A percentile compares a stretch with the other conserved stretches of the same genome.
Conservation (phyloP, 192 early-diverging fungal genomes). For the Backusella luteola region DNA sequence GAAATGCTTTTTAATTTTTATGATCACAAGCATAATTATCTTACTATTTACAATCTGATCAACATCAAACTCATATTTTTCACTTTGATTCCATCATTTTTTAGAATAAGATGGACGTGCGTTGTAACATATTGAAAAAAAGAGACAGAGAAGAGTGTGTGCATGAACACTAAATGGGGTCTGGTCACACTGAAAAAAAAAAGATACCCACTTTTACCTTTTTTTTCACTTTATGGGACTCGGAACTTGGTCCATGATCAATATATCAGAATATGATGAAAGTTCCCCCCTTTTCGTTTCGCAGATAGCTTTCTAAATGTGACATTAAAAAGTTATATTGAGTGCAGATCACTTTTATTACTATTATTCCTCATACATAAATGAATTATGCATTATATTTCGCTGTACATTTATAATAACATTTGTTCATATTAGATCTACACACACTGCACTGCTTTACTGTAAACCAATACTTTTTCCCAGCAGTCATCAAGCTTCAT, state of each 20-base stretch:
- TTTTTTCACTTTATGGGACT: conserved; percentile 5
- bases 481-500: conserved; percentile 1
- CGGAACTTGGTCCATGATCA: background rate
- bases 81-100: background rate
- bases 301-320: background rate
- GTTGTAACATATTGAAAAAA: background rate
- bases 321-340: background rate
- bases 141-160: background rate
- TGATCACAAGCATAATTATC: too few species aligned
- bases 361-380: background rate
- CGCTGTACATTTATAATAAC: background rate
- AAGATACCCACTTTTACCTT: background rate
- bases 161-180: conserved; percentile 20
- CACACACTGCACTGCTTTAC: background rate
- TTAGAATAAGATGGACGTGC: conserved; percentile 14
- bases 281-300: background rate
- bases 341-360: background rate
- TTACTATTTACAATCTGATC: background rate
- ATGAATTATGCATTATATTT: background rate
- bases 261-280: background rate
- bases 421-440: background rate
- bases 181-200: conserved; percentile 10
- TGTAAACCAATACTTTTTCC: conserved; percentile 13
- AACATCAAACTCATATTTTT: background rate
- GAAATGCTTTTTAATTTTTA: background rate